Base-by-base conservation (phyloP, 2,329 filamentous ascomycete species). In the Calonectria pteridis region DNA sequence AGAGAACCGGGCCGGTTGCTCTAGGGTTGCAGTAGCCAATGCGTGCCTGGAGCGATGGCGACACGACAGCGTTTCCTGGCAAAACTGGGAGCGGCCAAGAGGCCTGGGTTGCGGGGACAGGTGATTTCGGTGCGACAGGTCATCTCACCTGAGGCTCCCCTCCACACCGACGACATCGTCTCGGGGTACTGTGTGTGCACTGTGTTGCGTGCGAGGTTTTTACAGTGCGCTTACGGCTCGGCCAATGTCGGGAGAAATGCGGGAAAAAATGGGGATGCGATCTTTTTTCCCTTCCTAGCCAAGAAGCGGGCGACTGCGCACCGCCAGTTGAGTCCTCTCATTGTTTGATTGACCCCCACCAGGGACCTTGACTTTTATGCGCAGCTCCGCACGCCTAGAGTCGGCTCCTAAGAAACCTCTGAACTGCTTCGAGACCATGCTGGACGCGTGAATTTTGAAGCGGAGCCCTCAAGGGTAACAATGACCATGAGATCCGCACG, bases 241-340 rank as follows among this genome's bases (percentile, higher is more conserved):
- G 79, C 69, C 72, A 79, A 79, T 80, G 14, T 79, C 79, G 79
- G 79, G 62, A 77, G n/a, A 68, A 51, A 20, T 64, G 29, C 18
- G 59, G 65, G 74, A 76, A 78, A 78, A 72, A 78, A 72, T 49
- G 58, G 75, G 74, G 62, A 59, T 62, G 51, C 53, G 64, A 62
- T 26, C 50, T 67, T 58, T 74, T 49, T 64, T 59, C 23, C 33
- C 31, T 37, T 59, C 49, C 28, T 13, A 31, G 50, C 29, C 13
- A 29, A 43, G 33, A 67, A 67, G n/a, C 29, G 55, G 33, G 55
- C 55, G 33, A 40, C 6, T 16, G 33, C 55, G 46, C 46, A 68
- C n/a, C 35, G 53, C 28, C 69, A 31, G 62, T 46, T 46, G 65
- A 43, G 37, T 64, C 49, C 65, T 29, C 23, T 68, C 65, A 53